Conservation (phyloP, 352 stramenopile species). For the Pilasporangium apinafurcum region DNA sequence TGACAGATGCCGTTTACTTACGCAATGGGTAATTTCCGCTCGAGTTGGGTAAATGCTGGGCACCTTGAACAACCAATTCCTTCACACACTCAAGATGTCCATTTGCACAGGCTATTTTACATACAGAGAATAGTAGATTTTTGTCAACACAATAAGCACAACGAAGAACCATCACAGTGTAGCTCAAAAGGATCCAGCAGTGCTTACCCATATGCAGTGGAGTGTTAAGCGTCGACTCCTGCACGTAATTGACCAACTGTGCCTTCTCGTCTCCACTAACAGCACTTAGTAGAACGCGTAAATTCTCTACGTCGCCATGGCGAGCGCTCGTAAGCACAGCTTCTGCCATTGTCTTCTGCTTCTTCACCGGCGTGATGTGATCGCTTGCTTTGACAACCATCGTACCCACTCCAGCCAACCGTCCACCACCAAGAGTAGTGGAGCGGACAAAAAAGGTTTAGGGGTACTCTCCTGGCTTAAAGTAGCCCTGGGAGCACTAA, state of each 20-base stretch:
- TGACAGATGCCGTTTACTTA: constrained; percentile 16
- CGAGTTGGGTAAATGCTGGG: constrained; percentile 56
- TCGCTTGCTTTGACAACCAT: no score
- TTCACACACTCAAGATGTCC: constrained; percentile 59
- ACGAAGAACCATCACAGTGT: not conserved
- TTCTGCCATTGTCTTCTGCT: constrained; percentile 21
- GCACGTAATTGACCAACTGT: constrained; percentile 61
- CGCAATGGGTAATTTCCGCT: constrained; percentile 75
- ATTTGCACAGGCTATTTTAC: constrained; percentile 64
- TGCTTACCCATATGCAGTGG: constrained; percentile 78
- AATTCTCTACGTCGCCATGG: constrained; percentile 59
- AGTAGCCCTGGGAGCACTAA: no score
- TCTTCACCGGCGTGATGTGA: no score
- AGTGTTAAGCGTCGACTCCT: constrained; percentile 71
- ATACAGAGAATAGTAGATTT: not conserved
- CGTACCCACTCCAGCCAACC: no score
- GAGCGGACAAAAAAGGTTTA: no score
- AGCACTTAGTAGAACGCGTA: constrained; percentile 31
- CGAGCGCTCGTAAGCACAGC: constrained; percentile 64
- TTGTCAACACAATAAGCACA: not conserved
- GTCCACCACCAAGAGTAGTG: no score
- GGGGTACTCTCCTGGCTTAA: no score
- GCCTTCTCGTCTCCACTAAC: constrained; percentile 9
- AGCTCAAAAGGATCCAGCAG: not conserved
- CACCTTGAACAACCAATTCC: constrained; percentile 44